phyloP scores from a whole-genome alignment of 306 rosid species.

The Castanea sativa region DNA sequence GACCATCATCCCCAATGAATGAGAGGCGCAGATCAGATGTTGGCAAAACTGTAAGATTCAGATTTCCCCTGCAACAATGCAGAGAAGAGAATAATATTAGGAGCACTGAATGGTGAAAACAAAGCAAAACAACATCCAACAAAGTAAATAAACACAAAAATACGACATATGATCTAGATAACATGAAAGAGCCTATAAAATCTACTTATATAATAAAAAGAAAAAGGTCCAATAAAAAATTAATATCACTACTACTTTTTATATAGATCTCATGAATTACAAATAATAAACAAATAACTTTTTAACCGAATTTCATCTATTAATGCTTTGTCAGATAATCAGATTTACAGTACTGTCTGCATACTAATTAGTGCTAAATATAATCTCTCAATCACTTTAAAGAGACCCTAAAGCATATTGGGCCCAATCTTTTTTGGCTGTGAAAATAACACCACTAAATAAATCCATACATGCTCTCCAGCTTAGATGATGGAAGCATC shows the following conservation, averaged over 20 bases:
- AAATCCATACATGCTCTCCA: neutral
- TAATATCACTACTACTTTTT: neutral
- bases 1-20: constrained; percentile 80
- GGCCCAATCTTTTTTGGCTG: neutral
- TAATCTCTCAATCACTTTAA: neutral
- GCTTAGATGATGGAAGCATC: neutral
- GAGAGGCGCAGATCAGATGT: constrained; percentile 87
- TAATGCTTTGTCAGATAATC: neutral
- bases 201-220: neutral
- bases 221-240: neutral
- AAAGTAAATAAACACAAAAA: neutral
- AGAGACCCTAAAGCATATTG: neutral
- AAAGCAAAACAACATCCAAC: neutral
- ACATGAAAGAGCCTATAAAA: neutral
- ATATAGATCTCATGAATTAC: neutral
- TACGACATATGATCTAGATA: neutral
- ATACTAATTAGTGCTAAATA: neutral
- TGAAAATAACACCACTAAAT: neutral
- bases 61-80: constrained; percentile 69
- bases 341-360: neutral
- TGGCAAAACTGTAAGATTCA: constrained; percentile 75
- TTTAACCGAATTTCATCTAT: neutral
- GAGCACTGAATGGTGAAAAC: constrained; percentile 12
- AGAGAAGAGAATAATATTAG: constrained; percentile 20
- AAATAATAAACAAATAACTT: neutral